phyloP scores from a whole-genome alignment of 768 basidiomycete genomes.

The Lactarius hengduanensis region DNA sequence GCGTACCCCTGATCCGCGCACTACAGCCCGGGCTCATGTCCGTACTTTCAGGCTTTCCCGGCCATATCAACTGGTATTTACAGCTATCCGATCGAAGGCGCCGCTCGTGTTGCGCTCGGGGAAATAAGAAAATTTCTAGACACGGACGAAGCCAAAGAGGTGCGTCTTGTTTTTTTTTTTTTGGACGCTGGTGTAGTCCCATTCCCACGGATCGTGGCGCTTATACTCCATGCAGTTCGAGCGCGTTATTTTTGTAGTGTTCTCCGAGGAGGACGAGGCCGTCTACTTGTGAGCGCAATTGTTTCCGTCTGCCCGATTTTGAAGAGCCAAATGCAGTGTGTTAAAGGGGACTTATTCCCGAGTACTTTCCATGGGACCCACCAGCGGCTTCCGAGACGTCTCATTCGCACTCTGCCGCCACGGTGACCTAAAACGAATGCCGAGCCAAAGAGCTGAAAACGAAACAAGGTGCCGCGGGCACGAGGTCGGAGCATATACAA shows the following conservation, averaged over 20 bases:
- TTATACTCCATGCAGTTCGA: constrained; percentile 44
- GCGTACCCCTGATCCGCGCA: not conserved
- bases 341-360: constrained; percentile 17
- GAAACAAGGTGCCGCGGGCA: constrained; percentile 3
- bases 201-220: not conserved
- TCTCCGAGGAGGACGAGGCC: constrained; percentile 58
- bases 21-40: no score
- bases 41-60: constrained; percentile 62
- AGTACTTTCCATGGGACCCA: constrained; percentile 18
- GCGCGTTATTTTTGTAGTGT: constrained; percentile 73
- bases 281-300: constrained; percentile 58
- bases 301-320: not conserved
- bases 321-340: constrained; percentile 3
- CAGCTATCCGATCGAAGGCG: constrained; percentile 71
- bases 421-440: not conserved
- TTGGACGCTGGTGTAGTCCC: not conserved
- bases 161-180: constrained; percentile 23
- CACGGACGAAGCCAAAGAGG: constrained; percentile 45
- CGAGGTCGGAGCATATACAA: not conserved
- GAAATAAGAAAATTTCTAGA: constrained; percentile 59
- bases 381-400: not conserved
- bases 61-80: constrained; percentile 80
- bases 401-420: not conserved
- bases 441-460: not conserved
- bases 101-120: constrained; percentile 67